phyloP scores from a whole-genome alignment of 768 basidiomycete species.

The Cystoderma amianthinum region DNA sequence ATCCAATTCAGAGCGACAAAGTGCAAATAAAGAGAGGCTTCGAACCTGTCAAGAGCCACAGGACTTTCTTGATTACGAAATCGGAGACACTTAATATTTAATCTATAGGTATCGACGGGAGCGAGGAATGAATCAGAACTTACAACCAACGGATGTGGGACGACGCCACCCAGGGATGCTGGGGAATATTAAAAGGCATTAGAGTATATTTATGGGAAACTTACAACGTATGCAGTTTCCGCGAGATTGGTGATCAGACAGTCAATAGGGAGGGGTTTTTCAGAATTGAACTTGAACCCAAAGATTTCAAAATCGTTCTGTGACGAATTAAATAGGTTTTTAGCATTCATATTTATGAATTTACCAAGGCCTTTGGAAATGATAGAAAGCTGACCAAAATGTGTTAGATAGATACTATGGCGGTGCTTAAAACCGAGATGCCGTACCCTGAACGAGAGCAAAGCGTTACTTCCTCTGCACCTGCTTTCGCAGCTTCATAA shows the following conservation, averaged over 20 bases:
- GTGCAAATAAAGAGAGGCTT: too few species aligned
- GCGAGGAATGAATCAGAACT: conserved; percentile 8
- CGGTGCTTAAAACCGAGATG: neutral
- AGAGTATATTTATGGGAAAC: conserved; percentile 9
- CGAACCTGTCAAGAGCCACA: conserved; percentile 55
- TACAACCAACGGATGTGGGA: conserved; percentile 54
- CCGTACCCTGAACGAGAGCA: conserved; percentile 42
- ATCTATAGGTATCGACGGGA: neutral
- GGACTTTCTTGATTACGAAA: conserved; percentile 49
- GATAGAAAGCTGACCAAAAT: conserved; percentile 37
- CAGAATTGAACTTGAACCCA: conserved; percentile 36
- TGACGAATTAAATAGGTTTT: neutral
- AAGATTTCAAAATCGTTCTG: conserved; percentile 51
- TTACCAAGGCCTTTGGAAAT: conserved; percentile 48
- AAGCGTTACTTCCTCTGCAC: conserved; percentile 43
- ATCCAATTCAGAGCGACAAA: conserved; percentile 18
- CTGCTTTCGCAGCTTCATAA: conserved; percentile 40
- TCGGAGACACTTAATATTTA: conserved; percentile 31
- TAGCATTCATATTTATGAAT: neutral
- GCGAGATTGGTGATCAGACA: conserved; percentile 51
- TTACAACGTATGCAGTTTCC: conserved; percentile 44
- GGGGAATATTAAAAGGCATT: neutral
- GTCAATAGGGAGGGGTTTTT: conserved; percentile 33
- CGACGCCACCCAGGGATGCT: conserved; percentile 55
- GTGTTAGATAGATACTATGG: too few species aligned